These are phyloP conservation scores for Irineochytrium annulatum DNA, from an alignment of 192 early-diverging fungal species.

Conservation along the genomic window DNA sequence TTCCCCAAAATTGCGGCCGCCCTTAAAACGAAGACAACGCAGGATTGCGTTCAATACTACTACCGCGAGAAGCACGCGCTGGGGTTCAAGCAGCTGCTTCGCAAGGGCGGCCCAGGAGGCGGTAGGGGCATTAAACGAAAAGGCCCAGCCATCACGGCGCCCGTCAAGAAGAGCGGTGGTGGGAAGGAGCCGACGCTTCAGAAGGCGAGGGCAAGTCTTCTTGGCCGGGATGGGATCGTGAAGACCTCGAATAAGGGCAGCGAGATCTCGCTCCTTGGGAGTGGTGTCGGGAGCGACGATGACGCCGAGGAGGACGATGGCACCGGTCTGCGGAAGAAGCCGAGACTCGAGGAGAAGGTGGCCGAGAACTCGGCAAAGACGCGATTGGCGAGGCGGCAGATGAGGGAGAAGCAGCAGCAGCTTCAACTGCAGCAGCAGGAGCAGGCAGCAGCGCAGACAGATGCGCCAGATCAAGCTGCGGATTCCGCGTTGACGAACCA, in stretches of 20 bases:
- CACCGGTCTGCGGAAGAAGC: too few species aligned
- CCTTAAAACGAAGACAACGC: slow-evolving; percentile 35
- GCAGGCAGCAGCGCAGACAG: neutral
- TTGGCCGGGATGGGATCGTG: slow-evolving; percentile 3
- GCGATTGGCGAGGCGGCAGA: too few species aligned
- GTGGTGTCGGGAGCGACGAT: too few species aligned
- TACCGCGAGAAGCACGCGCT: slow-evolving; percentile 42
- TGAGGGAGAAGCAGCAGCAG: neutral
- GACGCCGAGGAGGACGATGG: too few species aligned
- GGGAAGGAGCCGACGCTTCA: neutral
- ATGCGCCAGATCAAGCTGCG: neutral
- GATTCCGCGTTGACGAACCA: too few species aligned
- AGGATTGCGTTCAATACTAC: slow-evolving; percentile 47
- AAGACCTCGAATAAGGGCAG: too few species aligned
- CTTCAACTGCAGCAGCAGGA: too few species aligned
- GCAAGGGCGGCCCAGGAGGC: slow-evolving; percentile 15
- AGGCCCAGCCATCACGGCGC: neutral
- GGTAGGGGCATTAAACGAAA: neutral
- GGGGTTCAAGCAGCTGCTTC: slow-evolving; percentile 33
- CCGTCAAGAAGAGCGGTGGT: neutral
- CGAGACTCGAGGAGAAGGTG: too few species aligned
- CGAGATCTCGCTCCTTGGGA: too few species aligned
- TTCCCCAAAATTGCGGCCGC: slow-evolving; percentile 39
- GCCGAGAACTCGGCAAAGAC: neutral
- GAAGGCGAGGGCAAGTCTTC: neutral